These are phyloP conservation scores for Colletotrichum musicola DNA, from an alignment of 2,329 filamentous ascomycete genomes.

Conservation along the genomic window DNA sequence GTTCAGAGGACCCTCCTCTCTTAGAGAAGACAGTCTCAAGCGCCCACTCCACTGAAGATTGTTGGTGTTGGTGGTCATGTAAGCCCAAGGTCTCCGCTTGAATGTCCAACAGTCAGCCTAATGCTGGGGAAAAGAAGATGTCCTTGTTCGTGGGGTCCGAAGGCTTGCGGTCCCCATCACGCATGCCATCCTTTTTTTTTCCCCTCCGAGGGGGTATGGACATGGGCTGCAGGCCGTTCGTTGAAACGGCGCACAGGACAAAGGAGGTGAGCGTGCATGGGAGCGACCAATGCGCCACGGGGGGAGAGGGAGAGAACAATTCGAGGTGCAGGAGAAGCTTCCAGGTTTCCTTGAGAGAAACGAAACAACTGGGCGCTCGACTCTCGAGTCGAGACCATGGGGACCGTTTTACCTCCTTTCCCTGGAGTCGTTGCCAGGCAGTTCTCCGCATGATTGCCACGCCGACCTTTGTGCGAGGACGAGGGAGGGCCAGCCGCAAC, in stretches of 20 bases:
- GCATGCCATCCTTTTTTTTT: slow-evolving; percentile 4
- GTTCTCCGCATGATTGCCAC: neutral
- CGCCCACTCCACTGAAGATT: neutral
- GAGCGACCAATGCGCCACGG: slow-evolving; percentile 14
- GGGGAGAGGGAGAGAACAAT: neutral
- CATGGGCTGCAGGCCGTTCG: slow-evolving; percentile 10
- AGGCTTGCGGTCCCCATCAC: too few species aligned
- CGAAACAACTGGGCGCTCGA: neutral
- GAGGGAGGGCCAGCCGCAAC: neutral
- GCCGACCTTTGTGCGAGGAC: neutral
- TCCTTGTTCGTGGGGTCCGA: neutral
- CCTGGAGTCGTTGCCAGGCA: neutral
- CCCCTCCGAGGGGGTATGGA: neutral
- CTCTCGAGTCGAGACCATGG: neutral
- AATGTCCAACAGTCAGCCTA: slow-evolving; percentile 1
- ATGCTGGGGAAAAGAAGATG: neutral
- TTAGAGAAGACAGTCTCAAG: neutral
- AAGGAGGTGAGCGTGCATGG: neutral
- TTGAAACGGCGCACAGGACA: slow-evolving; percentile 22
- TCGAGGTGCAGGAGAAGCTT: neutral
- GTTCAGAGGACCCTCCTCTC: neutral
- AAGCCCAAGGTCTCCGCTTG: neutral
- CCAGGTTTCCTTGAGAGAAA: neutral
- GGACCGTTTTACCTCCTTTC: neutral
- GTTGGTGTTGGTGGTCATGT: neutral